Conservation (phyloP, 2,329 filamentous ascomycete species). For the Penicillium sp. region DNA sequence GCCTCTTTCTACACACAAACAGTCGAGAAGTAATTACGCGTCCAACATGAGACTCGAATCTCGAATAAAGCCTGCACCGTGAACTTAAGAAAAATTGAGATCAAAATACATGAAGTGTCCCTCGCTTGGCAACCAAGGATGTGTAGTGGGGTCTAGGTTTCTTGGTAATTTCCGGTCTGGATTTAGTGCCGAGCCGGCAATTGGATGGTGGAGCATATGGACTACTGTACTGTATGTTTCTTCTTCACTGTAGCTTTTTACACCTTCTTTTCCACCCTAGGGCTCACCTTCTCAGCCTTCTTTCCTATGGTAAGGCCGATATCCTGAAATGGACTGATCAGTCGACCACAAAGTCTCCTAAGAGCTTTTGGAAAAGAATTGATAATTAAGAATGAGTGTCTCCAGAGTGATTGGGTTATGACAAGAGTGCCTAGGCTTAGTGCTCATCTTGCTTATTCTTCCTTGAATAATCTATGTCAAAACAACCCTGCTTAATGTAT, state of each 20-base stretch:
- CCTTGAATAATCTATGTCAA: background rate
- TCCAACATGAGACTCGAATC: background rate
- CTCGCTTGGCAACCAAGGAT: background rate
- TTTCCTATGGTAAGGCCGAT: conserved; percentile 6
- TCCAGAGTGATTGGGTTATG: background rate
- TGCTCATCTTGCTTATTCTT: background rate
- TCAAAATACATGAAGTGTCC: background rate
- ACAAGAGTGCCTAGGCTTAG: background rate
- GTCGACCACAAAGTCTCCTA: background rate
- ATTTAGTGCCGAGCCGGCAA: background rate
- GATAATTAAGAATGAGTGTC: background rate
- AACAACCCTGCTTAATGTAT: background rate
- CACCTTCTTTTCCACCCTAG: no score
- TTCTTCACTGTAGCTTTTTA: no score
- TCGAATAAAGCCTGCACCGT: background rate
- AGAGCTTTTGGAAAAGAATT: conserved; percentile 11
- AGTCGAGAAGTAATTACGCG: background rate
- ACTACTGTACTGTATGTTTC: background rate
- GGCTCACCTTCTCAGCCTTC: background rate
- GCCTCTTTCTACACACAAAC: background rate
- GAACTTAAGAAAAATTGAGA: background rate
- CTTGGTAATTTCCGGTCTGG: background rate
- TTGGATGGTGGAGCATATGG: background rate
- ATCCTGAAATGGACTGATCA: background rate
- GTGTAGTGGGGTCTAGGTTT: background rate